Conservation (phyloP, 2,329 filamentous ascomycete species). For the Exophiala dermatitidis region DNA sequence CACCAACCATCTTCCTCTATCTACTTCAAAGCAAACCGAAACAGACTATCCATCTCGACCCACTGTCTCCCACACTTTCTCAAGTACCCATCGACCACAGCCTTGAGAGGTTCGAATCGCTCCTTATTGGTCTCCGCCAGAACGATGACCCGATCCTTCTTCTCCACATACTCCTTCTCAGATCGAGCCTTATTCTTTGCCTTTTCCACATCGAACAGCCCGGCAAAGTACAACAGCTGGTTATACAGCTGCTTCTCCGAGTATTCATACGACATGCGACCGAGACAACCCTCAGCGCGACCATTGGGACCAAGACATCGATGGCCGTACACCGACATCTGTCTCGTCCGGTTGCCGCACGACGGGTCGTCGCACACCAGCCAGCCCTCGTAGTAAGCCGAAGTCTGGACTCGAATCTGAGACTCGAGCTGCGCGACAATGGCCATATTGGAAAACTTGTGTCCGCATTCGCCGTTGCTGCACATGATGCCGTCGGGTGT, state of each 20-base stretch:
- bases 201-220: constrained; percentile 84
- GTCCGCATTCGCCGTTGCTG: constrained; percentile 54
- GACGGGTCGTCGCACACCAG: constrained; percentile 82
- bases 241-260: constrained; percentile 89
- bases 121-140: constrained; percentile 75
- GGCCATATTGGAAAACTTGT: constrained; percentile 60
- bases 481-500: constrained; percentile 71
- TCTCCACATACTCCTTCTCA: constrained; percentile 46
- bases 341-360: constrained; percentile 78
- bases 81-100: constrained; percentile 72
- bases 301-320: constrained; percentile 83
- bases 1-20: background rate
- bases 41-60: constrained; percentile 88
- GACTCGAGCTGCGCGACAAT: constrained; percentile 81
- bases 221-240: constrained; percentile 80
- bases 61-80: constrained; percentile 86
- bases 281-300: constrained; percentile 73
- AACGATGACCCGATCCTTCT: constrained; percentile 59
- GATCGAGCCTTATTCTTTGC: constrained; percentile 50
- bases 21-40: constrained; percentile 49
- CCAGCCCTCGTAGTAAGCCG: constrained; percentile 87
- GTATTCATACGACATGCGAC: constrained; percentile 82
- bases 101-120: constrained; percentile 68
- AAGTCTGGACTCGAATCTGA: constrained; percentile 68
- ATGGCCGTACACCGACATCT: constrained; percentile 87